Base-by-base conservation (phyloP, 352 stramenopile genomes). In the Globisporangium paddicum region DNA sequence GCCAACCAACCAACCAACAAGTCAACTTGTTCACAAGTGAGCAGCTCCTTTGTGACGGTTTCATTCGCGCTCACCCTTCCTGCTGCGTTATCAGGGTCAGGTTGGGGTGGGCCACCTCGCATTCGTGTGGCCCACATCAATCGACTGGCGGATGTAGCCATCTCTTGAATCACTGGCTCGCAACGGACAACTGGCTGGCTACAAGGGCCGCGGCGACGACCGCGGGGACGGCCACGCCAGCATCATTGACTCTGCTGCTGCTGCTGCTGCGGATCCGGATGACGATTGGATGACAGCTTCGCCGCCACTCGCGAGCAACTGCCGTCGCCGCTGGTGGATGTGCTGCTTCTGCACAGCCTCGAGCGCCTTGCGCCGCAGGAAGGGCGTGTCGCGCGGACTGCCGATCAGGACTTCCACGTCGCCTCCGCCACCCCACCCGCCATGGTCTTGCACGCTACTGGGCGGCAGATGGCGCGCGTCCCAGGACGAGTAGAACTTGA, bases 311-410 rank as follows among this genome's bases (percentile, higher is more conserved):
- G 72, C 47, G 54, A 84, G 67, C 46, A 68, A 51, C 19, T 77
- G 70, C n/a, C 74, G 66, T 14, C 75, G 66, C 35, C 73, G 68
- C 14, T 59, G 65, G 26, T 64, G 68, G 30, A 72, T 61, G 26
- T 62, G 47, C 41, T 63, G 61, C 54, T 60, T 71, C 50, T 77
- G 69, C 28, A 86, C 54, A 28, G 60, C 60, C 55, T 90, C 76
- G 4, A 85, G 55, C 8, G 81, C 81, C 63, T 90, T 90, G 34
- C 78, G 76, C 23, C 81, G 68, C 55, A 87, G 64, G 59, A 87
- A 90, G 19, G 78, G 81, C 57, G 78, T 89, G 58, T 90, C 75
- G 58, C 81, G 69, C 55, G 77, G 81, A 61, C 78, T 90, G 6
- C 76, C 77, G 26, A 88, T 30, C 16, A 76, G 37, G 11, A 86